phyloP scores from a whole-genome alignment of 139 green algal species.

The Chlamydomonas applanata region DNA sequence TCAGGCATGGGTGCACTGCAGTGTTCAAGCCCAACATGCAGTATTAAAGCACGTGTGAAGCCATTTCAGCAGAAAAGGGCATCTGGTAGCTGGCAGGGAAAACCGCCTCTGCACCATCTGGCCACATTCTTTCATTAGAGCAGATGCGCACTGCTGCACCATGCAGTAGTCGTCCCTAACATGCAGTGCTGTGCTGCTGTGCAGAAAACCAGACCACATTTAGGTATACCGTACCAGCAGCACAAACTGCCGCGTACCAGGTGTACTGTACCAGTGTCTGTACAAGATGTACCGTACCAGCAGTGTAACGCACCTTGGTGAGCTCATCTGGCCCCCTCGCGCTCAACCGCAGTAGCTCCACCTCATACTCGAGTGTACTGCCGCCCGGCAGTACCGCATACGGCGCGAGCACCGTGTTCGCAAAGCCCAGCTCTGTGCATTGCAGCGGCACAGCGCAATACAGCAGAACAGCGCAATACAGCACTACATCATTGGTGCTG shows the following conservation, averaged over 20 bases:
- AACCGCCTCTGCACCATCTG: no score
- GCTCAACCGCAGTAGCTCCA: constrained; percentile 46
- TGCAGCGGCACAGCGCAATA: not conserved
- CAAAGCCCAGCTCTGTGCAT: constrained; percentile 28
- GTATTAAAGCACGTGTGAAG: no score
- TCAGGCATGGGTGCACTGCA: no score
- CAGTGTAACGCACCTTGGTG: constrained; percentile 22
- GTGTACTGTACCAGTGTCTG: not conserved
- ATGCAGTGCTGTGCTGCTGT: no score
- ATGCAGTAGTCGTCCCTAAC: not conserved
- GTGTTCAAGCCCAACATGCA: not conserved
- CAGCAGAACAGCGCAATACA: not conserved
- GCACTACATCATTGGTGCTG: no score
- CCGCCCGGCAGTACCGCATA: constrained; percentile 40
- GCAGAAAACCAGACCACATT: no score
- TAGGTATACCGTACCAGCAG: no score
- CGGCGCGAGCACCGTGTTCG: constrained; percentile 26
- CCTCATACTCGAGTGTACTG: constrained; percentile 39
- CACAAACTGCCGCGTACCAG: not conserved
- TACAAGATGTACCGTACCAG: not conserved
- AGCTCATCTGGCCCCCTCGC: constrained; percentile 37
- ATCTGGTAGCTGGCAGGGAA: no score
- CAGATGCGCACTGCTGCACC: not conserved
- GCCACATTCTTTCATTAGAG: no score
- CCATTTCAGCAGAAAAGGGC: no score